Base-by-base conservation (phyloP, 371 early-diverging fungal species). In the Funneliformis caledonium region DNA sequence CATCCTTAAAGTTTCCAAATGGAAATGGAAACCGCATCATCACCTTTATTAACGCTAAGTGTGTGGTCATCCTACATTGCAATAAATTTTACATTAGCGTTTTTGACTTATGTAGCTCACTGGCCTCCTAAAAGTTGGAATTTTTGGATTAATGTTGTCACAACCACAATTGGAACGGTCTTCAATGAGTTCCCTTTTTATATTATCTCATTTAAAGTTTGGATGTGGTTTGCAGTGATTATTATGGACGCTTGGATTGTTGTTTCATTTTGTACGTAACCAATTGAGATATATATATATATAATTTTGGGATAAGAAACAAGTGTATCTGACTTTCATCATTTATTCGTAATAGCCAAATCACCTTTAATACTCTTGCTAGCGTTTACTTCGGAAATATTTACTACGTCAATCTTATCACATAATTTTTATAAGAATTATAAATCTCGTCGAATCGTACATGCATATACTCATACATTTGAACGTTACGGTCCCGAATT, bases 401-500 rank as follows among this genome's bases (percentile, higher is more conserved):
- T 72, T 14, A 72, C 72, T 12, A 37, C 45, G 10, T 22, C n/a
- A 11, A 45, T 45, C 19, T 43, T 72, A 16, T 45, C 16, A 11
- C 43, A 72, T 45, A 43, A 22, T 33, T 72, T 72, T 43, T 45
- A 72, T 48, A 33, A 37, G 2, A 45, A 26, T 42, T 72, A 72
- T 22, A 72, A 72, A 72, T 19, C 72, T 37, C 26, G 48, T 16
- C 37, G 43, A 72, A 45, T 72, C 11, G 22, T 72, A 11, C 45
- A 22, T 11, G 10, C 14, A 19, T 16, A 72, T 6, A 72, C 72
- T 37, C n/a, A 8, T 45, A n/a, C 37, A 45, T 72, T 72, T 19
- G n/a, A 47, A 45, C 22, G 3, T n/a, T 45, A 47, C n/a, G 72
- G 72, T 43, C 72, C 72, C 5, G 43, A 72, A 72, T 45, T 72